Base-by-base conservation (phyloP, 1,284 basidiomycete genomes). In the Thelephora terrestris region DNA sequence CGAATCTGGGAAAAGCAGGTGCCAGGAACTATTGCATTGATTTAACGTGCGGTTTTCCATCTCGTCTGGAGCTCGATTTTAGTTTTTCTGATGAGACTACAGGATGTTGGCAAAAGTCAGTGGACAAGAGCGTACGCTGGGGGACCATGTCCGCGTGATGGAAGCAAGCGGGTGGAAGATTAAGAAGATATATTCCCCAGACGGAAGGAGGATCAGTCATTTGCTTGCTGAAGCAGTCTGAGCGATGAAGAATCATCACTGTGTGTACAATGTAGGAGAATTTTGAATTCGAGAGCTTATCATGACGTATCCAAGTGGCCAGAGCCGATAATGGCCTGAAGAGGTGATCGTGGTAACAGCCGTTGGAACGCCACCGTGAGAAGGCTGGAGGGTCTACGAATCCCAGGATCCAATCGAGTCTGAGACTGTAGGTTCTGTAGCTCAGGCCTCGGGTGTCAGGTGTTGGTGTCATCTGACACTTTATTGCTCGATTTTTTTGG, bases 21-120 rank as follows among this genome's bases (percentile, higher is more conserved):
- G 38, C 37, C 16, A 45, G 32, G n/a, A 34, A 38, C 7, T 53
- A 53, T 20, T 21, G 27, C 36, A n/a, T 53, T 37, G 52, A 53
- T 39, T 18, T 53, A 5, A 20, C 35, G 25, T 39, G 21, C 37
- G 37, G 18, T 39, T 16, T 39, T 4, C 17, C 23, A 18, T 39
- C 37, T 39, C 37, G 37, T 39, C 17, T 7, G n/a, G 9, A 4
- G 9, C 18, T 23, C 16, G 17, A n/a, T n/a, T n/a, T n/a, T 16
- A 16, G 9, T 23, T 39, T 39, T 16, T 39, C 37, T 39, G 12
- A 39, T 16, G 21, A 18, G 18, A 9, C 37, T 23, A 16, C 23
- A 39, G 14, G n/a, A 39, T 39, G 12, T 39, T 39, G 37, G 37
- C 9, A 16, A 9, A 18, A 18, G 7, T 39, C 1, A 23, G n/a